Percentiles rank a stretch among this genome's conserved stretches.
phyloP scores from a whole-genome alignment of 2,329 filamentous ascomycete species.

The Verticillium dahliae region DNA sequence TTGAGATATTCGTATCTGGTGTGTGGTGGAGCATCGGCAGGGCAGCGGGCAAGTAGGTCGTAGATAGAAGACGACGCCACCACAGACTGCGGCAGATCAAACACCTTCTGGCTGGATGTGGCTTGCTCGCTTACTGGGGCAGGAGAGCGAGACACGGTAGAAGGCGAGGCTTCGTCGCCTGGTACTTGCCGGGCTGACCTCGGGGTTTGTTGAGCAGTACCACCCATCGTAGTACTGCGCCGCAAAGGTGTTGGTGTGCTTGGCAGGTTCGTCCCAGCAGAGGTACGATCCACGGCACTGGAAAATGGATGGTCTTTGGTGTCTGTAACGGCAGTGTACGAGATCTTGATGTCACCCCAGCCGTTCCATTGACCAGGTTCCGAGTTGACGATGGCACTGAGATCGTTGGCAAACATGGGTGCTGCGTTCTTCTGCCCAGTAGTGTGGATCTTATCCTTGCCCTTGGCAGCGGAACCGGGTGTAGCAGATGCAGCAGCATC shows the following conservation, averaged over 20 bases:
- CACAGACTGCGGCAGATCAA: conserved; percentile 58
- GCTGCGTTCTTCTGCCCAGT: conserved; percentile 39
- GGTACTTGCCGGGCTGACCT: conserved; percentile 23
- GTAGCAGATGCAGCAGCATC: conserved; percentile 47
- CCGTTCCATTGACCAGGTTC: conserved; percentile 58
- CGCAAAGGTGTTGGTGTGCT: conserved; percentile 71
- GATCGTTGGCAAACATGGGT: conserved; percentile 72
- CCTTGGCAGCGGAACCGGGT: conserved; percentile 55
- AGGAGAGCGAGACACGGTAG: conserved; percentile 36
- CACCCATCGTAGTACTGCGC: conserved; percentile 54
- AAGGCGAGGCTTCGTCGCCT: conserved; percentile 38
- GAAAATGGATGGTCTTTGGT: conserved; percentile 1
- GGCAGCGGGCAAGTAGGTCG: conserved; percentile 47
- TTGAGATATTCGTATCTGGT: conserved; percentile 80
- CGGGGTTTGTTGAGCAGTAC: conserved; percentile 33
- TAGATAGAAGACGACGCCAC: conserved; percentile 48
- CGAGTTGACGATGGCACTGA: conserved; percentile 66
- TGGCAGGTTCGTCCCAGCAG: conserved; percentile 39
- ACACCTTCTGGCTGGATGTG: conserved; percentile 42
- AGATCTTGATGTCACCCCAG: conserved; percentile 74
- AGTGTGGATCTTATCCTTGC: conserved; percentile 60
- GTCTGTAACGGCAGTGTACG: conserved; percentile 43
- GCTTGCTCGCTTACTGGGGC: conserved; percentile 26
- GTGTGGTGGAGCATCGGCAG: conserved; percentile 62
- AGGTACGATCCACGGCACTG: conserved; percentile 3